Conservation (phyloP, 176 grass and related monocot genomes). For the Aegilops speltoides region DNA sequence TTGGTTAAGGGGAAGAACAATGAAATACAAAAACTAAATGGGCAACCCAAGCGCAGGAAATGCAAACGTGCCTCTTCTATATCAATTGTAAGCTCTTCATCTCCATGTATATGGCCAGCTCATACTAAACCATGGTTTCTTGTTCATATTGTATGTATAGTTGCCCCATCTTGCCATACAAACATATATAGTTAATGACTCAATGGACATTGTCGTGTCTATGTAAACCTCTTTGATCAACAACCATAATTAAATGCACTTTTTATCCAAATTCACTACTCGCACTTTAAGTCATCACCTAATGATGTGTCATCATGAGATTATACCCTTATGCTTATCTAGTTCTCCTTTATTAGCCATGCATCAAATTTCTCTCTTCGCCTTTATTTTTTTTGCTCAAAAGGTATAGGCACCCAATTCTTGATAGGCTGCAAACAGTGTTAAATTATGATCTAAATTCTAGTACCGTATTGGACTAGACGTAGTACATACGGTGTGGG, state of each 20-base stretch:
- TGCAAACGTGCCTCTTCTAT: too few relatives aligned
- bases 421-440: too few relatives aligned
- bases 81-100: slow-evolving; percentile 28
- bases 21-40: not conserved
- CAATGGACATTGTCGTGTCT: not conserved
- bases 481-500: too few relatives aligned
- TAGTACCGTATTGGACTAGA: too few relatives aligned
- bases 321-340: not conserved
- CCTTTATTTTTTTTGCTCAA: too few relatives aligned
- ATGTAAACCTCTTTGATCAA: not conserved
- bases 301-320: not conserved
- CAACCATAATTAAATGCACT: not conserved
- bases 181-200: not conserved
- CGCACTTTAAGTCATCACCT: not conserved
- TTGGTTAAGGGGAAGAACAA: too few relatives aligned
- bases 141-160: not conserved
- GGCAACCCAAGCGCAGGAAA: too few relatives aligned
- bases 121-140: not conserved
- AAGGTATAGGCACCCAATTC: too few relatives aligned
- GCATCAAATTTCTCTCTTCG: not conserved
- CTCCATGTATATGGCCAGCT: not conserved
- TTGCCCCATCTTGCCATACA: too few relatives aligned
- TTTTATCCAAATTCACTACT: not conserved
- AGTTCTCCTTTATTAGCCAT: not conserved
- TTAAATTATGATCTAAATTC: too few relatives aligned